Base-by-base conservation (phyloP, 2,329 filamentous ascomycete genomes). In the Aspergillus novofumigatus region DNA sequence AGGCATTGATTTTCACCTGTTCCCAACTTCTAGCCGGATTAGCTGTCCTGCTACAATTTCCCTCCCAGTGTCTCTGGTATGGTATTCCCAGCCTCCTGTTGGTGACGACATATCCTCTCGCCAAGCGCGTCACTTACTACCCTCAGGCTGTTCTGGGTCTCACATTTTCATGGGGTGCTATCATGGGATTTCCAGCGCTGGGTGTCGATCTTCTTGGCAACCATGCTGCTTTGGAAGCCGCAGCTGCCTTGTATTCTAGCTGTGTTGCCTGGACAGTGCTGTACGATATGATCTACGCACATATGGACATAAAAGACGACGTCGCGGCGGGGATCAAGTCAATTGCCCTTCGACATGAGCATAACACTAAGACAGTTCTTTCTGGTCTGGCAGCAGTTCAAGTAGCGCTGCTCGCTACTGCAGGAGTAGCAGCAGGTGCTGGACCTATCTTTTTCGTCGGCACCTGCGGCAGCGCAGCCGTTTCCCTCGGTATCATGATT, bases 401-500 rank as follows among this genome's bases (percentile, higher is more conserved):
- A 56, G 71, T 79, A 20, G 67, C 69, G n/a, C 66, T 80, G 9
- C 72, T 80, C 44, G 74, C 73, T 38, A 69, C 70, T 29, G 76
- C 77, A 25, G 77, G 77, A n/a, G 66, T 75, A 51, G 75, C 75
- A 49, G 71, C 79, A 17, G 83, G 83, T 14, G 78, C 83, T 21
- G 83, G 84, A 0, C 84, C 84, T 1, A 64, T 84, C 14, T 87
- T 83, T 71, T 86, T 83, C 58, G 64, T 79, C 10, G 83, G 83
- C 5, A 82, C 79, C 51, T 85, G 83, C 59, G 84, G 84, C 38
- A 80, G 83, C 57, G 83, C 83, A 8, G 75, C 77, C 26, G 61
- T 78, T 35, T 80, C 83, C 2, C 72, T 86, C 25, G 81, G 76
- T 1, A 77, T 80, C 17, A 86, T 86, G 82, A 85, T 86, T 21